phyloP scores from a whole-genome alignment of 129 eudicot species.

The Pittosporum tobira region DNA sequence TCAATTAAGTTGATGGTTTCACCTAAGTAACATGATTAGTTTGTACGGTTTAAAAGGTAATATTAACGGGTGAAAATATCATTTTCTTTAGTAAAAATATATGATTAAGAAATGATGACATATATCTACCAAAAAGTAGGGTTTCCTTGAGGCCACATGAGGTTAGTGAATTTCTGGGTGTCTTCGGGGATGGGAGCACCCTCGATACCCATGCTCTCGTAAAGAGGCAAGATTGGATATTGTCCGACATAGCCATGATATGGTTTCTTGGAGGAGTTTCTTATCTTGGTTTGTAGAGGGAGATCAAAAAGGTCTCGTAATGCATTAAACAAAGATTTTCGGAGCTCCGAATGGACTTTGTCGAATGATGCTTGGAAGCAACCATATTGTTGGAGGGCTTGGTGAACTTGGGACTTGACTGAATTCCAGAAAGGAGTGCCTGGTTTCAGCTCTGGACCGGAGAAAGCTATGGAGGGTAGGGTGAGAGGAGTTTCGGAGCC shows the following conservation, averaged over 20 bases:
- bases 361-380: slow-evolving; percentile 58
- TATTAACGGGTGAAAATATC: no score
- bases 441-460: slow-evolving; percentile 24
- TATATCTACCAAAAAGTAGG: slow-evolving; percentile 32
- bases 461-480: slow-evolving; percentile 52
- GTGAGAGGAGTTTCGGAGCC: slow-evolving; percentile 36
- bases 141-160: slow-evolving; percentile 65
- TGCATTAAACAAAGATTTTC: slow-evolving; percentile 24
- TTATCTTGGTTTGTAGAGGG: slow-evolving; percentile 44
- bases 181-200: slow-evolving; percentile 31
- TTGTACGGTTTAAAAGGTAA: background rate
- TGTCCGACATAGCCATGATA: slow-evolving; percentile 62
- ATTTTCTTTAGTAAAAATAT: no score
- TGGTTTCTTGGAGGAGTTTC: slow-evolving; percentile 35
- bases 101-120: no score
- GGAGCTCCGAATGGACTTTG: slow-evolving; percentile 28
- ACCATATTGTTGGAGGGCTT: slow-evolving; percentile 51
- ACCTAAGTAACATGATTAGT: no score
- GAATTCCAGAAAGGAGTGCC: slow-evolving; percentile 29
- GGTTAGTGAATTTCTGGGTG: slow-evolving; percentile 31
- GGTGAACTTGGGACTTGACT: slow-evolving; percentile 34
- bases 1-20: no score
- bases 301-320: slow-evolving; percentile 43
- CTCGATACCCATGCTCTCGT: slow-evolving; percentile 50
- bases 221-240: slow-evolving; percentile 44